A percentile compares a stretch with the other conserved stretches of the same genome.
Evolutionary conservation across 2,329 filamentous ascomycete species (phyloP).

Genomic region (Cadophora luteo-olivacea): DNA sequence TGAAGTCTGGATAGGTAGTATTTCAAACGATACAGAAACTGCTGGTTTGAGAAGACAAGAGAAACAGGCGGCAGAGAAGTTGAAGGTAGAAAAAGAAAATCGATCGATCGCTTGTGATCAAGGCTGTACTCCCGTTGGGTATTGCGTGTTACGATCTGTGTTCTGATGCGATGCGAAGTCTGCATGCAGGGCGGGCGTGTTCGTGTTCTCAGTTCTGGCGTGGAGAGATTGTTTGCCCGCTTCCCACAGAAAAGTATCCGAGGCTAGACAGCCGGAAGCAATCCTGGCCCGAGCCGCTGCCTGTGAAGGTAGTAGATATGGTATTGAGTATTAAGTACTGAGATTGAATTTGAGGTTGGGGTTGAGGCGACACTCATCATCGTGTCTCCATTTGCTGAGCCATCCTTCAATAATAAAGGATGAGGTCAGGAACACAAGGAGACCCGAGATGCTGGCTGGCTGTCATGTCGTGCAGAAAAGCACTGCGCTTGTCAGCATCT

Average conservation of each 20-base stretch:
- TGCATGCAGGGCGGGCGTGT: too few relatives aligned
- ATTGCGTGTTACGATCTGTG: background rate
- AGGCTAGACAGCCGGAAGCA: background rate
- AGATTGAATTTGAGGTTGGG: too few relatives aligned
- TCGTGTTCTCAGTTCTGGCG: background rate
- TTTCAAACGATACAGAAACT: background rate
- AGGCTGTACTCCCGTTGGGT: background rate
- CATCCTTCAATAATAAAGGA: background rate
- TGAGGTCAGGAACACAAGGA: background rate
- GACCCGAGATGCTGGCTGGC: background rate
- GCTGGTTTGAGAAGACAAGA: background rate
- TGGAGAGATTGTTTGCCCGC: slow-evolving; percentile 15
- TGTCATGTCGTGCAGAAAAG: too few relatives aligned
- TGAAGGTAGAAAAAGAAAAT: background rate
- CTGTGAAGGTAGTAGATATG: too few relatives aligned
- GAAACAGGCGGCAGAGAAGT: background rate
- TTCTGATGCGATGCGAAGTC: too few relatives aligned
- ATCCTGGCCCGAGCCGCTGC: background rate
- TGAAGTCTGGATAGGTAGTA: background rate
- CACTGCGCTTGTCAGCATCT: too few relatives aligned
- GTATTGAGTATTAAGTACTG: too few relatives aligned
- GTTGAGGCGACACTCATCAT: too few relatives aligned
- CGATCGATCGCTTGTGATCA: background rate
- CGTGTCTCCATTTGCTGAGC: background rate
- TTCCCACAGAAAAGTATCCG: background rate